phyloP scores from a whole-genome alignment of 306 rosid genomes.

The Fragaria vesca region DNA sequence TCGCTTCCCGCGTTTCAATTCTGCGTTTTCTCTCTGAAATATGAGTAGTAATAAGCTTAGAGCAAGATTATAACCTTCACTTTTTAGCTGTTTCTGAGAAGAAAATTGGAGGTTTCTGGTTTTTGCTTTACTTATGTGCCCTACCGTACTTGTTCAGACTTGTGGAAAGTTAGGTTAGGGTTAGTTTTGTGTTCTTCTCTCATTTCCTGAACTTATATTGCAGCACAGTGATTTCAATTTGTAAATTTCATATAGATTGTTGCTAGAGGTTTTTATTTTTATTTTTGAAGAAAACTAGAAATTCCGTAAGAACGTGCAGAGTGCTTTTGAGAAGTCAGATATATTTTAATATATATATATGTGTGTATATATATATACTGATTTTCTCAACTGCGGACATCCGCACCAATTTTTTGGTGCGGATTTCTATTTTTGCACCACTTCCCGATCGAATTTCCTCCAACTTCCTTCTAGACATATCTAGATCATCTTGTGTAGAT shows the following conservation, averaged over 20 bases:
- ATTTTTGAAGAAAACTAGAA: background rate
- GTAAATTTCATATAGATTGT: background rate
- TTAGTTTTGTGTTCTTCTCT: background rate
- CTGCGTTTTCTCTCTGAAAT: background rate
- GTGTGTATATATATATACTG: too few species aligned
- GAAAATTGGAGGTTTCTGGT: background rate
- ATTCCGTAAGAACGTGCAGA: too few species aligned
- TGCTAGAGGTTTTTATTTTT: background rate
- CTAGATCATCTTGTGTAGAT: too few species aligned
- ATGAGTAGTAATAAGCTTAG: background rate
- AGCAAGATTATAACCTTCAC: background rate
- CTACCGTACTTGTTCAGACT: background rate
- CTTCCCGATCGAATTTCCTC: too few species aligned
- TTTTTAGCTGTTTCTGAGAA: background rate
- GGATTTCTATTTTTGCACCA: too few species aligned
- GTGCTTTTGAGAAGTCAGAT: background rate
- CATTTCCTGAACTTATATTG: background rate
- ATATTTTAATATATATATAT: too few species aligned
- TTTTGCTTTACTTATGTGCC: background rate
- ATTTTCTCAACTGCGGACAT: too few species aligned
- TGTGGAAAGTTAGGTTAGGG: background rate
- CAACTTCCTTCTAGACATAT: too few species aligned
- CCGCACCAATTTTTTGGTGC: too few species aligned
- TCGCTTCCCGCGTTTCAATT: conserved; percentile 17
- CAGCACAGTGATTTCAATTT: background rate